Evolutionary conservation across 1,139 yeast species (phyloP), one percentile per base, ranked within the genome.

Genomic region (Wickerhamomyces sp.): DNA sequence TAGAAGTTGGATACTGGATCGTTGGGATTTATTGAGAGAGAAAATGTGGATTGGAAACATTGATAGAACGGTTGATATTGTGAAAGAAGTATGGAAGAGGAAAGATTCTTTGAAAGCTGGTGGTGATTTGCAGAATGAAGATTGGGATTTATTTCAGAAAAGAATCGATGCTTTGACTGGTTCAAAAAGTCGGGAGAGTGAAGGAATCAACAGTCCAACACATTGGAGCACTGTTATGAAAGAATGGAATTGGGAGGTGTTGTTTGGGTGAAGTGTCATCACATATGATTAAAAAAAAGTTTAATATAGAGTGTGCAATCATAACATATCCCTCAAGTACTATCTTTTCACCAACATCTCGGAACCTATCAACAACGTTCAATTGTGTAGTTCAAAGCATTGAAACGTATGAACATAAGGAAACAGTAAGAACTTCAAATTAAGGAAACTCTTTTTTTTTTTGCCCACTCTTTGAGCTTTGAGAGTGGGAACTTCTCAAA

Each of bases 211-310:
- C 35, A 68, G 76, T 21, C 65, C 70, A 56, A 59, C 76, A n/a
- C 85, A 78, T 52, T 79, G 87, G 87, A 72, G 77, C 35, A 60
- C 72, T 0, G 75, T 79, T 11, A 79, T 78, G 85, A 71, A 72
- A 46, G 85, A 78, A 45, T 78, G 86, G 86, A 78, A 79, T 1
- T 78, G 86, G 85, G 85, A 79, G 52, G 78, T 79, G 12, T 53
- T 78, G 12, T 46, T 50, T 37, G 55, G 51, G 3, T 46, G 12
- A 16, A 12, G n/a, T n/a, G n/a, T n/a, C n/a, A n/a, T n/a, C n/a
- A n/a, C n/a, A n/a, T n/a, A n/a, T n/a, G n/a, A n/a, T n/a, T n/a
- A n/a, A n/a, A n/a, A n/a, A n/a, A n/a, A n/a, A n/a, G n/a, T n/a
- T n/a, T n/a, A n/a, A n/a, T n/a, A n/a, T n/a, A n/a, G n/a, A n/a